These are phyloP conservation scores for Termitomyces sp. DNA, from an alignment of 768 basidiomycete species.

Conservation along the genomic window DNA sequence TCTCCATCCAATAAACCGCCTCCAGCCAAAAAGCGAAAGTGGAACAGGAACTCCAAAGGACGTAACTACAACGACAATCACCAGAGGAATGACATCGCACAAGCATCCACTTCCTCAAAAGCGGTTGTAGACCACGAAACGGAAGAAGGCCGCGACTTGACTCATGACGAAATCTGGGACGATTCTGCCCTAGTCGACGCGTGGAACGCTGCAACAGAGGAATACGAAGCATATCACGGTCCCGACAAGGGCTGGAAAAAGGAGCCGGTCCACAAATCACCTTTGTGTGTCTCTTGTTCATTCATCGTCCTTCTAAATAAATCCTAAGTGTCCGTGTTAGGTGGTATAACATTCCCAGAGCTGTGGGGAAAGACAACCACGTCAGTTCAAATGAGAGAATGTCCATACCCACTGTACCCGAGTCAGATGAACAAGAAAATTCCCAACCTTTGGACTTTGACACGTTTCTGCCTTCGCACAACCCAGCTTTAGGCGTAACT, in stretches of 20 bases:
- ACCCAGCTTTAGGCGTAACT: conserved; percentile 48
- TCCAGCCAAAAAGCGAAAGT: conserved; percentile 55
- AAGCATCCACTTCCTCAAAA: not conserved
- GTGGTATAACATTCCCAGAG: conserved; percentile 69
- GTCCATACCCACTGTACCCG: not conserved
- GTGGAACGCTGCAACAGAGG: conserved; percentile 80
- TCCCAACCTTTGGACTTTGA: conserved; percentile 65
- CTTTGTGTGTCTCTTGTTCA: conserved; percentile 46
- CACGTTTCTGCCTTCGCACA: conserved; percentile 66
- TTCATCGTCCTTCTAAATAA: not conserved
- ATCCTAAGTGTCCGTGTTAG: conserved; percentile 29
- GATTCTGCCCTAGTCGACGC: conserved; percentile 79
- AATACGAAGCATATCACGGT: conserved; percentile 73
- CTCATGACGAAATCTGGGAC: conserved; percentile 80
- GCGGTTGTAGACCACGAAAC: conserved; percentile 19
- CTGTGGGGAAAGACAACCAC: not conserved
- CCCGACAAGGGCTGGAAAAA: conserved; percentile 68
- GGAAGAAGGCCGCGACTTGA: conserved; percentile 54
- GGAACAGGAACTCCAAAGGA: conserved; percentile 29
- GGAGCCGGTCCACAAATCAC: conserved; percentile 64
- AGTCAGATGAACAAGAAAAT: conserved; percentile 21
- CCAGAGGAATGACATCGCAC: conserved; percentile 15
- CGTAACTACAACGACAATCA: conserved; percentile 22
- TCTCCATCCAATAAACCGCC: conserved; percentile 22
- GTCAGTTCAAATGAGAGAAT: not conserved